Evolutionary conservation across 345 rosid genomes (phyloP).

Genomic region (Punica granatum): DNA sequence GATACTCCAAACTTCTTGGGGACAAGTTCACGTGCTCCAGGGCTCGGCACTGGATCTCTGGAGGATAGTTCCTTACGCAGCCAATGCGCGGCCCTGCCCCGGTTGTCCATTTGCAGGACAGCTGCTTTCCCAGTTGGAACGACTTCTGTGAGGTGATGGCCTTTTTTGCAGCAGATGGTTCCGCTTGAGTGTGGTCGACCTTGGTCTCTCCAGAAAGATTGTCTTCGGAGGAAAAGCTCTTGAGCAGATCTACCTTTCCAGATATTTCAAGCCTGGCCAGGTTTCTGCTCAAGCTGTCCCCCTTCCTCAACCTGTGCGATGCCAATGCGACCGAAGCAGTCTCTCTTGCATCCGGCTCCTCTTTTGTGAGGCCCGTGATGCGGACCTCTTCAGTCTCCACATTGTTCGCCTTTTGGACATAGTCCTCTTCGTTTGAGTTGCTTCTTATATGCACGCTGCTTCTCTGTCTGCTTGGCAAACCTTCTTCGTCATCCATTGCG

Average conservation of each 20-base stretch:
- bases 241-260: slow-evolving; percentile 19
- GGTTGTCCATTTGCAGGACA: slow-evolving; percentile 85
- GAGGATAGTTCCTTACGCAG: slow-evolving; percentile 85
- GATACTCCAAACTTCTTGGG: slow-evolving; percentile 36
- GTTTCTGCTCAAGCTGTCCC: slow-evolving; percentile 18
- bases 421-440: slow-evolving; percentile 56
- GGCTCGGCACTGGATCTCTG: slow-evolving; percentile 74
- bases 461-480: slow-evolving; percentile 24
- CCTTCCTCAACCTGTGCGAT: slow-evolving; percentile 12
- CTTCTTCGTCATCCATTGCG: slow-evolving; percentile 55
- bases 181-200: background rate
- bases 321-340: slow-evolving; percentile 12
- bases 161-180: slow-evolving; percentile 20
- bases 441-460: slow-evolving; percentile 44
- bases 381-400: slow-evolving; percentile 24
- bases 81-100: slow-evolving; percentile 98
- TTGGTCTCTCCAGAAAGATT: background rate
- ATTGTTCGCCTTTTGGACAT: slow-evolving; percentile 19
- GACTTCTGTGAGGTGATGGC: slow-evolving; percentile 56
- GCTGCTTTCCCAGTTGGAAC: slow-evolving; percentile 72
- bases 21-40: slow-evolving; percentile 82
- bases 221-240: slow-evolving; percentile 13
- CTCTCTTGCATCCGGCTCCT: slow-evolving; percentile 18
- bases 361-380: slow-evolving; percentile 17
- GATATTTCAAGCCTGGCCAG: slow-evolving; percentile 40